Evolutionary conservation across 352 stramenopile species (phyloP).

Genomic region (Ophiocytium majus): DNA sequence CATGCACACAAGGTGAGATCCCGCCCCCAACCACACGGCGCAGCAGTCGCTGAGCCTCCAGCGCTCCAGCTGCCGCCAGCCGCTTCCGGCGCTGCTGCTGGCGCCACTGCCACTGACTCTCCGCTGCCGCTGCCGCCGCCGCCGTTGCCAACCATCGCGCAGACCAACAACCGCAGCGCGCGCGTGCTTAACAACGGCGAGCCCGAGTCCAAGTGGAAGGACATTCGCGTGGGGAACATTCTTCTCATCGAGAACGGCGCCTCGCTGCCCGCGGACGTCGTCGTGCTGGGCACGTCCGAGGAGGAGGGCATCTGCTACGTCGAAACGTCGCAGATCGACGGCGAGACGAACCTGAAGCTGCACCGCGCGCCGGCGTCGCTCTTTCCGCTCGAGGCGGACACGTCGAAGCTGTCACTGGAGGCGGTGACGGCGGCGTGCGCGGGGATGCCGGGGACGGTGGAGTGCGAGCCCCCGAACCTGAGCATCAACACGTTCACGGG

Average conservation of each 20-base stretch:
- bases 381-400: neutral
- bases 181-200: slow-evolving; percentile 45
- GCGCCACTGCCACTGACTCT: too few relatives aligned
- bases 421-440: neutral
- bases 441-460: slow-evolving; percentile 22
- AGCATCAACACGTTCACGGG: slow-evolving; percentile 76
- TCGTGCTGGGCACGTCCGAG: slow-evolving; percentile 63
- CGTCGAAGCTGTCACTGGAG: neutral
- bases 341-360: slow-evolving; percentile 82
- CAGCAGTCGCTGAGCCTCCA: too few relatives aligned
- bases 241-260: slow-evolving; percentile 69
- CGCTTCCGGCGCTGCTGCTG: too few relatives aligned
- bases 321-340: slow-evolving; percentile 79
- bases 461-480: slow-evolving; percentile 60
- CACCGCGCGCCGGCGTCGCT: slow-evolving; percentile 38
- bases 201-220: slow-evolving; percentile 62
- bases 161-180: slow-evolving; percentile 20
- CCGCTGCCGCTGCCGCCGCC: too few relatives aligned
- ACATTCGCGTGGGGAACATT: slow-evolving; percentile 69
- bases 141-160: too few relatives aligned
- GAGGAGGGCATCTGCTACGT: slow-evolving; percentile 64
- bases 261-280: slow-evolving; percentile 74
- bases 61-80: too few relatives aligned
- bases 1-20: too few relatives aligned
- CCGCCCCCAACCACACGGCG: too few relatives aligned